Percentiles rank a stretch among this genome's conserved stretches.
These are phyloP conservation scores for Dictyostelium firmibasis DNA, from an alignment of 78 protist species.

Conservation along the genomic window DNA sequence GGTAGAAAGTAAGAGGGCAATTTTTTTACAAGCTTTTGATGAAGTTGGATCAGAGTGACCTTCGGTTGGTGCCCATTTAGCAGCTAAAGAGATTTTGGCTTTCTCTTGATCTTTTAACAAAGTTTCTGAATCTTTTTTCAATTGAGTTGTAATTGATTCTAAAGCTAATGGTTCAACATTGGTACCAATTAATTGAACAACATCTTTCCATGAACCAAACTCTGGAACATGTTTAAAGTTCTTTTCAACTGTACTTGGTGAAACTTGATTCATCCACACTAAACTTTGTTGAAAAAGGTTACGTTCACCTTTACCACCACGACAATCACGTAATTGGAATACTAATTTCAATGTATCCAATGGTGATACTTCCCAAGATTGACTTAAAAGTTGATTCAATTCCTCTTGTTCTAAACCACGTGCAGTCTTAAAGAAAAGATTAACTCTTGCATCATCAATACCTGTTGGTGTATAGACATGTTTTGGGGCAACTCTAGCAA, in stretches of 20 bases:
- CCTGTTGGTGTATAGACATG: not conserved
- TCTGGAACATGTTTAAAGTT: slow-evolving; percentile 40
- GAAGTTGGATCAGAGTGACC: not conserved
- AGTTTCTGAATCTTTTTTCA: slow-evolving; percentile 6
- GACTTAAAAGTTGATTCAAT: not conserved
- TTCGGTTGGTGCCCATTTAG: slow-evolving; percentile 80
- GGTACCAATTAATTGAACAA: slow-evolving; percentile 31
- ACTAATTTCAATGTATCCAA: slow-evolving; percentile 65
- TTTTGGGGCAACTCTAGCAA: not conserved
- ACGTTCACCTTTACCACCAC: slow-evolving; percentile 77
- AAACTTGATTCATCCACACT: slow-evolving; percentile 9
- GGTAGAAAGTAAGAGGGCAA: slow-evolving; percentile 18
- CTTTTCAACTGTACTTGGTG: slow-evolving; percentile 26
- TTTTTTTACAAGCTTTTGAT: slow-evolving; percentile 24
- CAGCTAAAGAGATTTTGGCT: slow-evolving; percentile 43
- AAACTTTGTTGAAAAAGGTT: slow-evolving; percentile 34
- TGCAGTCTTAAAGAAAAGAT: slow-evolving; percentile 51
- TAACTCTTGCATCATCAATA: slow-evolving; percentile 43
- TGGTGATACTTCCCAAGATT: slow-evolving; percentile 52
- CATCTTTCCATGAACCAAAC: slow-evolving; percentile 81
- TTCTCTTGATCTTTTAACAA: not conserved
- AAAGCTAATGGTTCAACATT: slow-evolving; percentile 27
- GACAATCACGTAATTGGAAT: slow-evolving; percentile 66
- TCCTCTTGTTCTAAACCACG: slow-evolving; percentile 31
- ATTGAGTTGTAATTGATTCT: slow-evolving; percentile 14